Evolutionary conservation across 208 protist species (phyloP).

Genomic region (Crithidia fasciculata): DNA sequence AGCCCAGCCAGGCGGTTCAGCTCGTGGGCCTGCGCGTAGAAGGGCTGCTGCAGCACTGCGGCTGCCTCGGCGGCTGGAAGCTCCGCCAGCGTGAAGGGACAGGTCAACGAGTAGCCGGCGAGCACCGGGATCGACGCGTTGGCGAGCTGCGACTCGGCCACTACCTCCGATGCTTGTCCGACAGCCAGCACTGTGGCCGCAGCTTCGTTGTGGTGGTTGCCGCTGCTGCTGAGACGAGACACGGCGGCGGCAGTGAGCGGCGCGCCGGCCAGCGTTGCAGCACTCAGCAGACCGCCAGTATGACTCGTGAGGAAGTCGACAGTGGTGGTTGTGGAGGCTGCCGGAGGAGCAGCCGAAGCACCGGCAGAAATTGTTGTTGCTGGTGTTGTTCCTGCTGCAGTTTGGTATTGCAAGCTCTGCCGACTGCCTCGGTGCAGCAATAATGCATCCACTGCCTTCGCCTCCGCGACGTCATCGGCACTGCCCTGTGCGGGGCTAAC

Average conservation of each 20-base stretch:
- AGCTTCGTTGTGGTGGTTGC: background rate
- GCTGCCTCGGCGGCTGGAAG: conserved; percentile 1
- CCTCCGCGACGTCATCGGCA: no score
- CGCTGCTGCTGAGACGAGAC: background rate
- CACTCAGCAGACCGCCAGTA: conserved; percentile 7
- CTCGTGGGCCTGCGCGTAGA: conserved; percentile 40
- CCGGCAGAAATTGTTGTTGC: no score
- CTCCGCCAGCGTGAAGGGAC: conserved; percentile 29
- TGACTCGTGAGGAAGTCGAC: conserved; percentile 17
- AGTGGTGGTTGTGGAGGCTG: conserved; percentile 8
- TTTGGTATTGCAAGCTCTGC: no score
- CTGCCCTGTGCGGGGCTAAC: background rate
- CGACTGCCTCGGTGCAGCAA: no score
- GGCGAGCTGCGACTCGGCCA: background rate
- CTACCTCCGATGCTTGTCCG: background rate
- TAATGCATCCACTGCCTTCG: no score
- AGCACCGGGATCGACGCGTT: conserved; percentile 6
- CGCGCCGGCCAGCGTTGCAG: background rate
- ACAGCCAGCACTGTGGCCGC: background rate
- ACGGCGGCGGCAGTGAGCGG: background rate
- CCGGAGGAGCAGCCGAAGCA: background rate
- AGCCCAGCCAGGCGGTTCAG: conserved; percentile 37
- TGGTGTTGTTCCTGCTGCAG: no score
- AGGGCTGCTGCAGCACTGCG: conserved; percentile 19
- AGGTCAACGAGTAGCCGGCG: conserved; percentile 16